Base-by-base conservation (phyloP, 2,329 filamentous ascomycete species). In the Neonectria magnoliae region DNA sequence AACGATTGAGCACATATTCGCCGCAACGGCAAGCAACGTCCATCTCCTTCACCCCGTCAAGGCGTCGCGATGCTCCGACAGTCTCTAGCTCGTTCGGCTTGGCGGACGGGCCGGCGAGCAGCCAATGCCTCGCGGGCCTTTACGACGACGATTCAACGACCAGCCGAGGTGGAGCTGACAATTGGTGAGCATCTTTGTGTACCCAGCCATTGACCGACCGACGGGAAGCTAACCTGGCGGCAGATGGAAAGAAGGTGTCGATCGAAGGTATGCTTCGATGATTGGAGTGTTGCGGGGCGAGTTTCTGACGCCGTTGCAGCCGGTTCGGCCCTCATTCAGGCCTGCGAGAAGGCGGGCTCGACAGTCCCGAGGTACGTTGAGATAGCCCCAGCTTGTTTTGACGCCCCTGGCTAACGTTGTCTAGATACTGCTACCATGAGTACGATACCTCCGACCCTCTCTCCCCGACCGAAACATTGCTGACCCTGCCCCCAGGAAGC, bases 361-460 rank as follows among this genome's bases (percentile, higher is more conserved):
- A 96, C 92, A 68, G 87, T 98, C 77, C 95, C 95, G 74, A 94
- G 91, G 91, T 93, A 82, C 75, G 85, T 77, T 47, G 31, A 70
- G 61, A 59, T 42, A 63, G 53, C 14, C 22, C 50, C 45, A 27
- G 52, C 56, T 45, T 60, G 57, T 47, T 66, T 59, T 55, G 60
- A 73, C 76, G 69, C 75, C 73, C 73, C 16, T 59, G 47, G 68
- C 80, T 83, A 73, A 82, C 74, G 13, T 60, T 69, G 22, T 71
- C 60, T 71, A 93, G 94, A 93, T 98, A 97, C 83, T 98, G 95
- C 84, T 98, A 98, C 83, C 95, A 98, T 88, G 95, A 98, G 92
- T 93, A 89, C 83, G 89, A 84, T 74, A 47, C 65, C 67, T 66
- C 61, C 70, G 67, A 70, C 45, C 63, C 47, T 68, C 56, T 60